Evolutionary conservation across 2,329 filamentous ascomycete genomes (phyloP).

Genomic region (Mollisiaceae sp.): DNA sequence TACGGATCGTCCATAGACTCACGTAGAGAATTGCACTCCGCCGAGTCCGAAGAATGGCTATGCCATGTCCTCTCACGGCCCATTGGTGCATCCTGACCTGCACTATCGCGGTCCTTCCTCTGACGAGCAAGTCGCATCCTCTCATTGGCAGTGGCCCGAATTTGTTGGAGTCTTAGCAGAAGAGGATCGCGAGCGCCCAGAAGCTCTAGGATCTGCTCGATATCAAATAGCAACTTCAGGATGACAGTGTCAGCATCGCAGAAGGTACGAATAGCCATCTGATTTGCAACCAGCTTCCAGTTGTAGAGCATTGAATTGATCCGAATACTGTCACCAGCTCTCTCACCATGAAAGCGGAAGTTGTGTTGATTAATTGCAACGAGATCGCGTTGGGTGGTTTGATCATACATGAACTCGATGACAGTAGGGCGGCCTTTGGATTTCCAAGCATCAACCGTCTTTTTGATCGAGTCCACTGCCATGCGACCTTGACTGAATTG

Average conservation of each 20-base stretch:
- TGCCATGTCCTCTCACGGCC: conserved; percentile 24
- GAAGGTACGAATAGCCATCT: conserved; percentile 55
- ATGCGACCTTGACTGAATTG: conserved; percentile 42
- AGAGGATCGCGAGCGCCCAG: conserved; percentile 43
- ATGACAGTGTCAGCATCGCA: conserved; percentile 55
- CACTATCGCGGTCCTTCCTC: conserved; percentile 18
- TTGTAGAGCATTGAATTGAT: conserved; percentile 50
- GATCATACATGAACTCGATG: conserved; percentile 57
- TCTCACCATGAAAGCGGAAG: conserved; percentile 51
- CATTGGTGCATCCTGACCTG: conserved; percentile 8
- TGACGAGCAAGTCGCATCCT: conserved; percentile 32
- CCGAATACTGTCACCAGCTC: conserved; percentile 45
- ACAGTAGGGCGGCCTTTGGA: conserved; percentile 53
- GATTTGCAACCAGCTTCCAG: conserved; percentile 53
- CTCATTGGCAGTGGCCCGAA: conserved; percentile 36
- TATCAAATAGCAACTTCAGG: conserved; percentile 54
- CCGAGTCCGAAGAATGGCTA: conserved; percentile 17
- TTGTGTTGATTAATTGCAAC: conserved; percentile 51
- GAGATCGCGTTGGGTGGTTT: conserved; percentile 54
- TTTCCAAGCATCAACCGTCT: conserved; percentile 45
- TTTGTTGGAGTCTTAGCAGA: conserved; percentile 38
- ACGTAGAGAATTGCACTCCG: conserved; percentile 8
- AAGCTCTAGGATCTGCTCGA: conserved; percentile 54
- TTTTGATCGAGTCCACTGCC: conserved; percentile 39
- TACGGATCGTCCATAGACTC: conserved; percentile 26